Base-by-base conservation (phyloP, 225 moss, liverwort and hornwort species). In the Polytrichum formosum region DNA sequence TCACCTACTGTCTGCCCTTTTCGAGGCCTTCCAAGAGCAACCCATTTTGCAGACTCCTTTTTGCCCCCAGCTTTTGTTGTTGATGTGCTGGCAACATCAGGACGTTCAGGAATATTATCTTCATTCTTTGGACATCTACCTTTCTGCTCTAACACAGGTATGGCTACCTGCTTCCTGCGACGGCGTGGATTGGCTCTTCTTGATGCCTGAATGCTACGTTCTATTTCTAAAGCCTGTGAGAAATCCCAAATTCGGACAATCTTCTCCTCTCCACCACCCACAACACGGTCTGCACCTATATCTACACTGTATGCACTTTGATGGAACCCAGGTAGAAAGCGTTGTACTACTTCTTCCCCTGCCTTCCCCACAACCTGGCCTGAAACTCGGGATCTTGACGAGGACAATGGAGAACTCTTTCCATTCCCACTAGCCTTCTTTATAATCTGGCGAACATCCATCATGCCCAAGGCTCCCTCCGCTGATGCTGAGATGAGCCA, bases 181-280 rank as follows among this genome's bases (percentile, higher is more conserved):
- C 69, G 79, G 9, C 64, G 72, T 54, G 85, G 92, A 75, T 84
- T 91, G 71, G 81, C 83, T 65, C 84, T 79, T 59, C 91, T 83
- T 53, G 92, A 90, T 7, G 94, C 97, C 70, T 98, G 94, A 63
- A 90, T 92, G 28, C 85, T 82, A 63, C 90, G 90, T 74, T 94
- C 97, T 70, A 87, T 90, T 72, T 98, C 97, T 58, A 98, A 72
- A 20, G 97, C 94, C 76, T 92, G 97, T 18, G 97, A 94, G 68
- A 98, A 98, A 73, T 98, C 94, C 97, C 97, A 98, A 73, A 98
- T 92, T 13, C 97, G 91, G 37, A 98, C 90, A 70, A 77, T 85
- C 73, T 80, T 91, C 82, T 98, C 97, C 63, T 94, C 92, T 5
- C 97, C 97, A 17, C 83, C 97, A 72, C 97, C 85, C 63, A 98